Conservation (phyloP, 805 yeast genomes). For the Ogataea kodamae region DNA sequence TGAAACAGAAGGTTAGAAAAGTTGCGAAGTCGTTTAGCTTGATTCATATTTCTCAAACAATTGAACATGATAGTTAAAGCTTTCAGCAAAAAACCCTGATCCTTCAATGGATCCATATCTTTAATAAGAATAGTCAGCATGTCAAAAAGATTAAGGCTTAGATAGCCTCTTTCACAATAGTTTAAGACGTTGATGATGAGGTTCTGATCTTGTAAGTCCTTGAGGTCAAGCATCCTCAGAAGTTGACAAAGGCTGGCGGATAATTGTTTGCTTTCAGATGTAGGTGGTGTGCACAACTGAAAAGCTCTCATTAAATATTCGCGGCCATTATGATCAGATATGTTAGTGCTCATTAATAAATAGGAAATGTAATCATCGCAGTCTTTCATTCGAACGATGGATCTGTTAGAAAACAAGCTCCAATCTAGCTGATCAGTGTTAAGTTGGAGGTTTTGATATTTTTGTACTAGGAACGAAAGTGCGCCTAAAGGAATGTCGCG, state of each 20-base stretch:
- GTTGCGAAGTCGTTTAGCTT: constrained; percentile 41
- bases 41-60: constrained; percentile 21
- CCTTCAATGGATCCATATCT: constrained; percentile 6
- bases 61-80: constrained; percentile 18
- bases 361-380: constrained; percentile 5
- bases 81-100: constrained; percentile 7
- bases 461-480: constrained; percentile 2
- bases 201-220: constrained; percentile 5
- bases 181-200: constrained; percentile 9
- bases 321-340: background rate
- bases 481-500: constrained; percentile 3
- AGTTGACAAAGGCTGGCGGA: constrained; percentile 3
- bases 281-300: background rate
- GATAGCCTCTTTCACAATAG: constrained; percentile 4
- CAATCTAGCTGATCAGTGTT: constrained; percentile 4
- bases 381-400: background rate
- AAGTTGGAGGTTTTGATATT: constrained; percentile 3
- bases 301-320: constrained; percentile 2
- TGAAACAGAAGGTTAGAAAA: constrained; percentile 45
- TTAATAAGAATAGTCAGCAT: constrained; percentile 20
- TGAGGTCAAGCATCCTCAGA: constrained; percentile 1
- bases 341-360: constrained; percentile 4
- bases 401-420: constrained; percentile 1
- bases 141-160: constrained; percentile 19
- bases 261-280: constrained; percentile 1